phyloP scores from a whole-genome alignment of 139 green algal genomes.

The Haematococcus lacustris region DNA sequence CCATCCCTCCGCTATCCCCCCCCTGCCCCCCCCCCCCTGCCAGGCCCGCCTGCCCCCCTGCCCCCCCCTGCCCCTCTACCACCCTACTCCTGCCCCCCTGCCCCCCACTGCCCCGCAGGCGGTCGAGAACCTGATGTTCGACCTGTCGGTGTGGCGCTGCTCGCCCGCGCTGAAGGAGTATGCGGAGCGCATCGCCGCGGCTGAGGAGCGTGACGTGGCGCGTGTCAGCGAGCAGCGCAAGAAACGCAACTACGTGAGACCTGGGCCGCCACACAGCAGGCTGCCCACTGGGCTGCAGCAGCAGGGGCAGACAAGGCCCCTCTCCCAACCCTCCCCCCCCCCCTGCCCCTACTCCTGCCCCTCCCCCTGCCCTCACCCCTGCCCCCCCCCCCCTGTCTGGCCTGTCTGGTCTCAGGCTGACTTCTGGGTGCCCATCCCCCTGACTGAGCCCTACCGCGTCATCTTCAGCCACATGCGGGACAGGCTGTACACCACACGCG shows the following conservation, averaged over 20 bases:
- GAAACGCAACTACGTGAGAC: constrained; percentile 73
- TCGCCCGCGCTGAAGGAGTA: constrained; percentile 54
- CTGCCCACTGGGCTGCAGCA: background rate
- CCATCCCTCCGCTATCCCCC: too few species aligned
- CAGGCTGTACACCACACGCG: constrained; percentile 26
- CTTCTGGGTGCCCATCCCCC: constrained; percentile 52
- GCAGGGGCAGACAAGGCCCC: background rate
- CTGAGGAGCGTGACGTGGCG: constrained; percentile 31
- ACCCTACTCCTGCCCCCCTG: too few species aligned
- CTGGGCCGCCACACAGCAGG: constrained; percentile 1
- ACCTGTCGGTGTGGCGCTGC: constrained; percentile 91
- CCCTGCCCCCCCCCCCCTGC: too few species aligned
- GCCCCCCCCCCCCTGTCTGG: too few species aligned
- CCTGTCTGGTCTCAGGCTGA: too few species aligned
- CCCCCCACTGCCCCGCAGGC: too few species aligned
- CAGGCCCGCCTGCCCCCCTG: too few species aligned
- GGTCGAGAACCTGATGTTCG: constrained; percentile 81
- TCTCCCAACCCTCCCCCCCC: background rate
- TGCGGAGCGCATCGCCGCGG: constrained; percentile 26
- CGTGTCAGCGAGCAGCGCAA: constrained; percentile 68
- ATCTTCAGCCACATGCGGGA: constrained; percentile 84
- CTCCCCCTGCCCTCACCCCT: too few species aligned
- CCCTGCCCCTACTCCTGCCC: too few species aligned
- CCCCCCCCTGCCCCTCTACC: too few species aligned
- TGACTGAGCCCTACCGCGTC: constrained; percentile 87